Evolutionary conservation across 2,329 filamentous ascomycete species (phyloP).

Genomic region (Aureobasidium melanogenum): DNA sequence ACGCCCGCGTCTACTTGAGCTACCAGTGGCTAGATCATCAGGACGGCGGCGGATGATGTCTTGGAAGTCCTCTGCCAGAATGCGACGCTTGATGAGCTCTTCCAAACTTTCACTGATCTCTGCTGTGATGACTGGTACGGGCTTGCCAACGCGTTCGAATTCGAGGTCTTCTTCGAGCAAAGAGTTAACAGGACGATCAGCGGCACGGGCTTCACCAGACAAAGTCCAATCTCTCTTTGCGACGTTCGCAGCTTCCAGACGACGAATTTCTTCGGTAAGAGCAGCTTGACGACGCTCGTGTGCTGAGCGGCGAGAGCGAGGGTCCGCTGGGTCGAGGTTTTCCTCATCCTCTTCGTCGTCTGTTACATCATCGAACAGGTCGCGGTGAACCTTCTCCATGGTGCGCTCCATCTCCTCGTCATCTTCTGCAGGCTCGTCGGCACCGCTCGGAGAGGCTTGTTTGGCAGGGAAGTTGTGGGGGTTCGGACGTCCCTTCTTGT

Average conservation of each 20-base stretch:
- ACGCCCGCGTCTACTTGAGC: conserved; percentile 57
- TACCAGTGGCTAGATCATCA: conserved; percentile 56
- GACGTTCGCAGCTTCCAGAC: conserved; percentile 79
- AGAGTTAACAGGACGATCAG: conserved; percentile 79
- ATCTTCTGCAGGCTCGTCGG: conserved; percentile 33
- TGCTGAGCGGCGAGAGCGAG: conserved; percentile 65
- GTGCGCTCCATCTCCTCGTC: conserved; percentile 68
- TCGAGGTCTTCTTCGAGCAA: conserved; percentile 90
- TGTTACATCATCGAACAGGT: conserved; percentile 78
- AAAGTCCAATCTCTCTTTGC: conserved; percentile 87
- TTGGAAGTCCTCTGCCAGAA: conserved; percentile 83
- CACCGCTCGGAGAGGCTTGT: conserved; percentile 29
- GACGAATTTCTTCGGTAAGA: conserved; percentile 80
- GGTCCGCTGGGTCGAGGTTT: conserved; percentile 55
- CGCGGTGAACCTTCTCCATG: conserved; percentile 78
- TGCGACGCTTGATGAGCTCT: conserved; percentile 85
- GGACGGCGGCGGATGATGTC: conserved; percentile 78
- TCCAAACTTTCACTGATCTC: conserved; percentile 89
- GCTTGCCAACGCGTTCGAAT: conserved; percentile 91
- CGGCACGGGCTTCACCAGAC: conserved; percentile 75
- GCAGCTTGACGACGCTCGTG: conserved; percentile 83
- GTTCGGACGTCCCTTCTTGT: conserved; percentile 47
- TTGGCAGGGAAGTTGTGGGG: conserved; percentile 38
- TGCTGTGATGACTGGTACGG: conserved; percentile 84
- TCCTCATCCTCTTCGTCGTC: conserved; percentile 54